Conservation (phyloP, 2,329 filamentous ascomycete species). For the Pestalotiopsis sp. region DNA sequence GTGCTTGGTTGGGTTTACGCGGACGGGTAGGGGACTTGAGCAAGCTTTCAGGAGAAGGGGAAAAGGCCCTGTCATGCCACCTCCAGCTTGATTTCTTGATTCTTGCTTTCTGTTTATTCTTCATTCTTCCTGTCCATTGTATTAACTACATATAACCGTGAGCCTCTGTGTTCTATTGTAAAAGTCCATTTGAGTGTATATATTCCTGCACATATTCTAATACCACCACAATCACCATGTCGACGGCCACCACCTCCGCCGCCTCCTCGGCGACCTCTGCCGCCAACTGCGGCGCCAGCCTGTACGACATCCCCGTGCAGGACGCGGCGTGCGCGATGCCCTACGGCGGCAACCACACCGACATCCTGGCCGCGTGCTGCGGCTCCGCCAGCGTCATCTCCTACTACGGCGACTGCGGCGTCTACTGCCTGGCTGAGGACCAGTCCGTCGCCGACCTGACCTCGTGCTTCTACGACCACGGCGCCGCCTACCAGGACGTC, state of each 20-base stretch:
- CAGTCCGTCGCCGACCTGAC: conserved; percentile 36
- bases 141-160: background rate
- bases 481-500: conserved; percentile 35
- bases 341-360: conserved; percentile 38
- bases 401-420: conserved; percentile 48
- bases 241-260: conserved; percentile 14
- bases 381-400: conserved; percentile 39
- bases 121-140: background rate
- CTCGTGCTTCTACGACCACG: conserved; percentile 39
- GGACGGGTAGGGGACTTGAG: background rate
- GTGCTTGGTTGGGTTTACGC: background rate
- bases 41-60: background rate
- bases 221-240: background rate
- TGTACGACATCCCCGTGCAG: conserved; percentile 42
- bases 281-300: conserved; percentile 23
- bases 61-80: background rate
- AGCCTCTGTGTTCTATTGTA: background rate
- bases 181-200: background rate
- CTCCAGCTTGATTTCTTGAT: background rate
- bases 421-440: conserved; percentile 48
- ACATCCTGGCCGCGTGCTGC: conserved; percentile 47
- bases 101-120: background rate
- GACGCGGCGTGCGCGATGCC: conserved; percentile 46
- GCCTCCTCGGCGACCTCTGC: conserved; percentile 14
- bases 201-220: background rate